These are phyloP conservation scores for Talaromyces adpressus DNA, from an alignment of 495 filamentous ascomycete species.

Conservation along the genomic window DNA sequence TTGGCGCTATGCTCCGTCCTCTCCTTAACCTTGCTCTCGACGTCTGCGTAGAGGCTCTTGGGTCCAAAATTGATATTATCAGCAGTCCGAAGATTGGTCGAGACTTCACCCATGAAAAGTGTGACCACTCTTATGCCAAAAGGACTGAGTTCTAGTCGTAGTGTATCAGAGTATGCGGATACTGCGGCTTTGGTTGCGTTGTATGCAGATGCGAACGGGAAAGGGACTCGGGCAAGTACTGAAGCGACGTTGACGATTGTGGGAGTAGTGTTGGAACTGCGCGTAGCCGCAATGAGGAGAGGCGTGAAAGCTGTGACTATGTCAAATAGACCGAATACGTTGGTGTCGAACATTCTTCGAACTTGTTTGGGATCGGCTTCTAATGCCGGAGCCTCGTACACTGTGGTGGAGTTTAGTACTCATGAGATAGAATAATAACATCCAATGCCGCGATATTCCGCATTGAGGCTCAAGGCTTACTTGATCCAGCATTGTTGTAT, in stretches of 20 bases:
- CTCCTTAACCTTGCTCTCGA: constrained; percentile 1
- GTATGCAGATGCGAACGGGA: constrained; percentile 10
- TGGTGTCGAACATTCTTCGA: constrained; percentile 32
- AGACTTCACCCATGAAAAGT: constrained; percentile 19
- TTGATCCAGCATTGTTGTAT: constrained; percentile 33
- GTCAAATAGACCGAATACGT: constrained; percentile 30
- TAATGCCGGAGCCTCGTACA: constrained; percentile 21
- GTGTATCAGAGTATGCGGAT: constrained; percentile 15
- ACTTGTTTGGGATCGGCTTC: constrained; percentile 24
- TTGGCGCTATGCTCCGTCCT: background rate
- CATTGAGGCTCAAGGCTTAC: background rate
- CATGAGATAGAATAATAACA: background rate
- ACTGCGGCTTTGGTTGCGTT: constrained; percentile 23
- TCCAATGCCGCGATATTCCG: background rate
- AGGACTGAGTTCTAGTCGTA: constrained; percentile 38
- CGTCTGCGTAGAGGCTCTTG: background rate
- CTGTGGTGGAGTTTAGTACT: background rate
- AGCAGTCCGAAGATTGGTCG: constrained; percentile 6
- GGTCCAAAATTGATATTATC: background rate
- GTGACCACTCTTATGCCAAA: constrained; percentile 49
- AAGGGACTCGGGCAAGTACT: background rate
- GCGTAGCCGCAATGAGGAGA: constrained; percentile 16
- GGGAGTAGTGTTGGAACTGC: background rate
- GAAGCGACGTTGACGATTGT: constrained; percentile 3
- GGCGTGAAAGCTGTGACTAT: constrained; percentile 30